Evolutionary conservation across 2,329 filamentous ascomycete species (phyloP).

Genomic region (Aspergillus oerlinghausenensis): DNA sequence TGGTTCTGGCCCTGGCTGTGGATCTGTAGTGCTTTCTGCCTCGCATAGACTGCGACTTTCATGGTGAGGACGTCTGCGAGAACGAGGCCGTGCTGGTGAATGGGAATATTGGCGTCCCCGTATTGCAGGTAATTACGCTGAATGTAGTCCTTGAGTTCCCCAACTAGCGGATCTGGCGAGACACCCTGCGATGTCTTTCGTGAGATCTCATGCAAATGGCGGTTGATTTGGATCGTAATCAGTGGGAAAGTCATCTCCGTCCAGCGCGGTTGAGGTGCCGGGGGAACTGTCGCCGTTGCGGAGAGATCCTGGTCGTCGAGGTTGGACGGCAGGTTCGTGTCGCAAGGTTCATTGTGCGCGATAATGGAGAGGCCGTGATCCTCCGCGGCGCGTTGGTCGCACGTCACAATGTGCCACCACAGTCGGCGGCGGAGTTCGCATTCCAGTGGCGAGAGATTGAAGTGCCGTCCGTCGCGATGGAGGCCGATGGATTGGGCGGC

Average conservation of each 20-base stretch:
- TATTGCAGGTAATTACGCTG: slow-evolving; percentile 48
- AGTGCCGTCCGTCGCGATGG: slow-evolving; percentile 50
- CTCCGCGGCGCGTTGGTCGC: slow-evolving; percentile 48
- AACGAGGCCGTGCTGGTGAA: slow-evolving; percentile 29
- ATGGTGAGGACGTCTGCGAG: slow-evolving; percentile 26
- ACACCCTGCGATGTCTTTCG: slow-evolving; percentile 36
- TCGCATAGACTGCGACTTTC: slow-evolving; percentile 35
- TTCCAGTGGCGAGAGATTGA: slow-evolving; percentile 48
- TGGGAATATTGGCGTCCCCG: slow-evolving; percentile 52
- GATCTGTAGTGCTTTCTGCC: slow-evolving; percentile 13
- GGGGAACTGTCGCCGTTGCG: slow-evolving; percentile 47
- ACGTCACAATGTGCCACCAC: slow-evolving; percentile 51
- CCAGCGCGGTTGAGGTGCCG: slow-evolving; percentile 47
- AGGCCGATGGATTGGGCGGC: slow-evolving; percentile 48
- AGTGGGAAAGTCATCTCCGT: slow-evolving; percentile 56
- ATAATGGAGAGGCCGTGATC: slow-evolving; percentile 54
- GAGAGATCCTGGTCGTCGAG: slow-evolving; percentile 52
- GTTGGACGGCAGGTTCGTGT: slow-evolving; percentile 39
- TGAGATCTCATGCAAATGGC: slow-evolving; percentile 1
- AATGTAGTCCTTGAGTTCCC: slow-evolving; percentile 41
- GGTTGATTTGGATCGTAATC: slow-evolving; percentile 49
- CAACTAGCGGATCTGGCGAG: slow-evolving; percentile 34
- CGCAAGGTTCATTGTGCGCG: slow-evolving; percentile 42
- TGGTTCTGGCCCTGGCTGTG: slow-evolving; percentile 9
- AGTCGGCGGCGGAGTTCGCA: slow-evolving; percentile 51